Percentiles rank a stretch among this genome's conserved stretches.
Evolutionary conservation across 495 filamentous ascomycete genomes (phyloP).

Genomic region (Cudoniella acicularis): DNA sequence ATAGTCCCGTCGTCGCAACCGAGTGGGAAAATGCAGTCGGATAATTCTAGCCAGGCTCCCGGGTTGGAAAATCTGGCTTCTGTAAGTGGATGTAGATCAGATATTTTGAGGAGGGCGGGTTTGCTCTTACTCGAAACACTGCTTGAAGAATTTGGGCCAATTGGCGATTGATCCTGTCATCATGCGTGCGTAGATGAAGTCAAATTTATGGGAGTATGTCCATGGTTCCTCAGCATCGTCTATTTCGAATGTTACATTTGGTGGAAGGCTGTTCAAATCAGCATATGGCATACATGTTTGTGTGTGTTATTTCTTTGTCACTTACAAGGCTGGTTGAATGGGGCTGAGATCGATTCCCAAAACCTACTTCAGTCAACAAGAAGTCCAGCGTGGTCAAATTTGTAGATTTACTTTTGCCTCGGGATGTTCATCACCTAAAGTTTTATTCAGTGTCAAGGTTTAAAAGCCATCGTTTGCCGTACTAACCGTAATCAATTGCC

Average conservation of each 20-base stretch:
- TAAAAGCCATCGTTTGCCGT: not conserved
- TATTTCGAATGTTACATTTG: conserved; percentile 50
- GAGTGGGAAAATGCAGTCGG: conserved; percentile 21
- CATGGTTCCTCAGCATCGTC: conserved; percentile 54
- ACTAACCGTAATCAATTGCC: conserved; percentile 44
- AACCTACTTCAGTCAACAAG: conserved; percentile 17
- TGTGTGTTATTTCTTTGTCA: no score
- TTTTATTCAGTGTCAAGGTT: no score
- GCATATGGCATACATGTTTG: not conserved
- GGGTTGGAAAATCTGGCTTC: conserved; percentile 12
- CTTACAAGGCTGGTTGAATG: conserved; percentile 38
- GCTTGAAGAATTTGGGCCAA: conserved; percentile 12
- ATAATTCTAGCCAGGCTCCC: conserved; percentile 47
- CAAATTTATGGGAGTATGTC: conserved; percentile 45
- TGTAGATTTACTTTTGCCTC: conserved; percentile 1
- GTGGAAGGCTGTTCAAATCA: conserved; percentile 34
- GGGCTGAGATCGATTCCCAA: conserved; percentile 51
- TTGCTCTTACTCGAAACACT: conserved; percentile 6
- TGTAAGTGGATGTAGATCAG: not conserved
- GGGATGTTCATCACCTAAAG: conserved; percentile 22
- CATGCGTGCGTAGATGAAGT: conserved; percentile 52
- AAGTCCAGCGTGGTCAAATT: not conserved
- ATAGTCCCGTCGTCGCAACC: conserved; percentile 18
- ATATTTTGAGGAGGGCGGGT: not conserved
- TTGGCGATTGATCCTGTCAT: conserved; percentile 25